phyloP scores from a whole-genome alignment of 352 stramenopile genomes.

The Phytophthora pini region DNA sequence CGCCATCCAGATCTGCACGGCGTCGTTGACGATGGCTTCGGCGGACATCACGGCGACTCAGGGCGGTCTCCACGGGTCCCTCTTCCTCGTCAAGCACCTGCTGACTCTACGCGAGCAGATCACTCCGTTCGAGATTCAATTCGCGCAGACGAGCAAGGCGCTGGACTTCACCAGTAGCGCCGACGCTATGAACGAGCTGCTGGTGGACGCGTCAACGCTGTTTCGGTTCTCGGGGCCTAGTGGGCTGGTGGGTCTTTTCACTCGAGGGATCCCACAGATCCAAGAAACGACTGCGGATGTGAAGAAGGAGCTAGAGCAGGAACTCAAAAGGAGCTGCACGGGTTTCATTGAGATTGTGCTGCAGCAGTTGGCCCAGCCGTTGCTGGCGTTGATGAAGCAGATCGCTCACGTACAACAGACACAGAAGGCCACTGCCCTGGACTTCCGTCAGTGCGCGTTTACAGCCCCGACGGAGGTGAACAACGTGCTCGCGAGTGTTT shows the following conservation, averaged over 20 bases:
- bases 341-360: constrained; percentile 80
- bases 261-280: constrained; percentile 77
- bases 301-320: constrained; percentile 80
- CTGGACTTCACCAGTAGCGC: constrained; percentile 80
- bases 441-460: constrained; percentile 58
- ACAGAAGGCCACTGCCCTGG: constrained; percentile 40
- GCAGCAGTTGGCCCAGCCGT: constrained; percentile 59
- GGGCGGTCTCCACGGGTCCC: constrained; percentile 61
- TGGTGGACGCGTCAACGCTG: constrained; percentile 68
- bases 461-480: constrained; percentile 45
- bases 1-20: constrained; percentile 81
- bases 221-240: constrained; percentile 72
- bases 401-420: constrained; percentile 56
- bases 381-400: constrained; percentile 74
- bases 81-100: constrained; percentile 86
- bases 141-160: constrained; percentile 71
- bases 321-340: constrained; percentile 84
- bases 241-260: constrained; percentile 65
- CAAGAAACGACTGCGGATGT: constrained; percentile 81
- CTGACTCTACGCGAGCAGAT: constrained; percentile 87
- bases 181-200: constrained; percentile 75
- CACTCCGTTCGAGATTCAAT: constrained; percentile 86
- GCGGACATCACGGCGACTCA: constrained; percentile 64
- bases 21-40: constrained; percentile 78
- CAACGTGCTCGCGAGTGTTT: constrained; percentile 55